These are phyloP conservation scores for Tetraselmis chui DNA, from an alignment of 139 green algal genomes.

Conservation along the genomic window DNA sequence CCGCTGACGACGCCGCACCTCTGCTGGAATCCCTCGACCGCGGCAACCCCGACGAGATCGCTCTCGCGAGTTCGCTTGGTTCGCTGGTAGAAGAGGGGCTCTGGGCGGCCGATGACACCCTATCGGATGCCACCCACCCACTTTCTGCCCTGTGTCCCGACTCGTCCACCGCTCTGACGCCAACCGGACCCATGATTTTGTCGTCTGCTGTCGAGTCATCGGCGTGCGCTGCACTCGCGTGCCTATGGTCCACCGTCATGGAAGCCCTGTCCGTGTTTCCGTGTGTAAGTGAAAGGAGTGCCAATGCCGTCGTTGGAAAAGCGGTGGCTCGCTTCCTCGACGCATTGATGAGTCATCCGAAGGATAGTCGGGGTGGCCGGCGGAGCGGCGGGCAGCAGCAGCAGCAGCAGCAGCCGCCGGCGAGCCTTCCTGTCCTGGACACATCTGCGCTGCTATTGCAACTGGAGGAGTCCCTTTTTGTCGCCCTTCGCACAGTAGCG, in stretches of 20 bases:
- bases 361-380: too few relatives aligned
- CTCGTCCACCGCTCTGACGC: not conserved
- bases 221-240: not conserved
- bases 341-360: not conserved
- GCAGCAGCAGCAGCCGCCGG: not conserved
- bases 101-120: not conserved
- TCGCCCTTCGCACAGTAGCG: not conserved
- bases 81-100: not conserved
- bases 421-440: not conserved
- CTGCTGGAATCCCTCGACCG: not conserved
- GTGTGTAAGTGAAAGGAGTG: not conserved
- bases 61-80: not conserved
- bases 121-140: not conserved
- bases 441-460: not conserved
- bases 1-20: not conserved
- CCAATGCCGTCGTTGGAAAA: not conserved
- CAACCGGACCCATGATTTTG: not conserved
- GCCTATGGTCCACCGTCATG: not conserved
- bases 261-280: not conserved
- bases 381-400: not conserved
- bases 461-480: not conserved
- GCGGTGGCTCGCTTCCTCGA: not conserved
- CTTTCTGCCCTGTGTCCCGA: not conserved
- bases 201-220: not conserved
- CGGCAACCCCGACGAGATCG: not conserved